Evolutionary conservation across 176 grass and related monocot genomes (phyloP).

Genomic region (Hyparrhenia diplandra): DNA sequence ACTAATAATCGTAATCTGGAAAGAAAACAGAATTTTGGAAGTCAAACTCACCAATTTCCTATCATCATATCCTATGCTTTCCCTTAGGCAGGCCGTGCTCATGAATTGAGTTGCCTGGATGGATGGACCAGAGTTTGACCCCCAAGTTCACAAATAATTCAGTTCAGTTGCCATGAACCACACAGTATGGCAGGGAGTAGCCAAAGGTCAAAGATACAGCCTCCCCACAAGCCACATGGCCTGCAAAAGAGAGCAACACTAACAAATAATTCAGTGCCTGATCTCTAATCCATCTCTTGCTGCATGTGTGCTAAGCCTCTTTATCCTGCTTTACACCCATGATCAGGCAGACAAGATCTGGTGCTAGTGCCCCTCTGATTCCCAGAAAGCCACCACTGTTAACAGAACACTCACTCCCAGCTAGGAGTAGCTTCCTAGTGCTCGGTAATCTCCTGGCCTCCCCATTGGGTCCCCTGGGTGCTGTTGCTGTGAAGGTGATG

Average conservation of each 20-base stretch:
- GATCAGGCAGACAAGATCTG: slow-evolving; percentile 46
- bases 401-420: neutral
- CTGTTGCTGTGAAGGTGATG: slow-evolving; percentile 13
- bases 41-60: neutral
- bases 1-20: neutral
- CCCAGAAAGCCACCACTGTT: slow-evolving; percentile 39
- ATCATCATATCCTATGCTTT: neutral
- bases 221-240: slow-evolving; percentile 13
- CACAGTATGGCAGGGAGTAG: neutral
- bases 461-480: slow-evolving; percentile 20
- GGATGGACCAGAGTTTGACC: slow-evolving; percentile 32
- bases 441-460: neutral
- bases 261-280: slow-evolving; percentile 40
- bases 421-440: neutral
- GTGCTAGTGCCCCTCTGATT: slow-evolving; percentile 41
- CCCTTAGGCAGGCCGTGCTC: neutral
- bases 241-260: slow-evolving; percentile 22
- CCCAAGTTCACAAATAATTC: slow-evolving; percentile 16
- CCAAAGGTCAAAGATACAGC: slow-evolving; percentile 47
- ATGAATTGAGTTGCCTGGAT: neutral
- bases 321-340: slow-evolving; percentile 20
- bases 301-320: slow-evolving; percentile 26
- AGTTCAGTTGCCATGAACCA: neutral
- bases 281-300: slow-evolving; percentile 26
- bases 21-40: neutral